These are phyloP conservation scores for Plasmopara viticola DNA, from an alignment of 352 stramenopile genomes.

Conservation along the genomic window DNA sequence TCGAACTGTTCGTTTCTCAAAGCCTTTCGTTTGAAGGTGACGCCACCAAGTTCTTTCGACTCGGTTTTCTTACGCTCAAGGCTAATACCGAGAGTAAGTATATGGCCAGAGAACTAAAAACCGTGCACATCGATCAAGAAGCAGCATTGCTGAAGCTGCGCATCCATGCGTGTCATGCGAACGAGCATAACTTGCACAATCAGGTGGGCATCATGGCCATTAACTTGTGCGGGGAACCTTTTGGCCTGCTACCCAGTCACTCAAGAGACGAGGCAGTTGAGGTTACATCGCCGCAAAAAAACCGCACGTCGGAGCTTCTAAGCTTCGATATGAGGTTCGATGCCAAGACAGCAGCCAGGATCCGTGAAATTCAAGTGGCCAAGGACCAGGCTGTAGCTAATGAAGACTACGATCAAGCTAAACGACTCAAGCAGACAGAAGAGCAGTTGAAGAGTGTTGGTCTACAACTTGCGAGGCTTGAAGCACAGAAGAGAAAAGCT, in stretches of 20 bases:
- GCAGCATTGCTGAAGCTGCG: conserved; percentile 82
- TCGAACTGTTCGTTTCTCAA: conserved; percentile 87
- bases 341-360: conserved; percentile 77
- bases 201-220: conserved; percentile 90
- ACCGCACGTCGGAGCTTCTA: conserved; percentile 35
- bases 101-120: conserved; percentile 90
- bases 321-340: conserved; percentile 88
- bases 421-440: conserved; percentile 75
- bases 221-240: conserved; percentile 70
- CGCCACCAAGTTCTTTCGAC: conserved; percentile 55
- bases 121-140: conserved; percentile 85
- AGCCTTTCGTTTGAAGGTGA: conserved; percentile 27
- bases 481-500: conserved; percentile 83
- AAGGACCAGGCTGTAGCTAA: conserved; percentile 78
- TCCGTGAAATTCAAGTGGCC: conserved; percentile 84
- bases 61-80: conserved; percentile 84
- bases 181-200: conserved; percentile 86
- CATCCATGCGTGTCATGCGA: conserved; percentile 86
- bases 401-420: conserved; percentile 90
- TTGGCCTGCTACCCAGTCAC: conserved; percentile 44
- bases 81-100: conserved; percentile 79
- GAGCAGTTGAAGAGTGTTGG: conserved; percentile 89
- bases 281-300: conserved; percentile 20
- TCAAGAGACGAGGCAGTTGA: conserved; percentile 36
- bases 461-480: conserved; percentile 78